Evolutionary conservation across 352 stramenopile species (phyloP).

Genomic region (Pythium myriotylum): DNA sequence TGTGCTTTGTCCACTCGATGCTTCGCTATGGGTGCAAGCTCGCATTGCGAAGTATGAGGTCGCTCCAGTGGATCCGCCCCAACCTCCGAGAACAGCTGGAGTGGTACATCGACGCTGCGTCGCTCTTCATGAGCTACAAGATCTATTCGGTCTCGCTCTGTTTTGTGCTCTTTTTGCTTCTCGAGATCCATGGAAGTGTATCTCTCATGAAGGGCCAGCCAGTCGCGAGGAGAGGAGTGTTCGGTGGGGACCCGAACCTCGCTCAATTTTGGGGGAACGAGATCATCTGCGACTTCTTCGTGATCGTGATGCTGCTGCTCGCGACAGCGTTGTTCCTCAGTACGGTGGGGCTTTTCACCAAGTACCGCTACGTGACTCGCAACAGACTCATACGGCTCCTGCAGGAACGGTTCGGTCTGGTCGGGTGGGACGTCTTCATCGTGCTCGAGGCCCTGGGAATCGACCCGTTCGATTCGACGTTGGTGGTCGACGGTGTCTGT

Average conservation of each 20-base stretch:
- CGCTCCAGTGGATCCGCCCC: conserved; percentile 51
- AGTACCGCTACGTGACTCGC: conserved; percentile 29
- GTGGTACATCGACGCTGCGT: conserved; percentile 40
- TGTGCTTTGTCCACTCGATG: conserved; percentile 28
- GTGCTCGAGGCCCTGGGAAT: conserved; percentile 39
- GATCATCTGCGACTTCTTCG: conserved; percentile 47
- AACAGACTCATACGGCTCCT: conserved; percentile 39
- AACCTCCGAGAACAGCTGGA: conserved; percentile 24
- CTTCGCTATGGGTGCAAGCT: conserved; percentile 16
- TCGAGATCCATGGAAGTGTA: conserved; percentile 27
- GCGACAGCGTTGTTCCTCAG: conserved; percentile 15
- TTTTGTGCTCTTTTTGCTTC: conserved; percentile 31
- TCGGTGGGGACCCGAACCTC: conserved; percentile 35
- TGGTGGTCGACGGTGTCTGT: conserved; percentile 28
- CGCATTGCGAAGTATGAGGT: conserved; percentile 37
- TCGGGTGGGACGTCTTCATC: conserved; percentile 48
- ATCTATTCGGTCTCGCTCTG: conserved; percentile 44
- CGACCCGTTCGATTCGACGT: conserved; percentile 31
- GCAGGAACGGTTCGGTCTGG: conserved; percentile 41
- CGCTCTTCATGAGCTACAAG: conserved; percentile 61
- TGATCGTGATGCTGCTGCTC: conserved; percentile 30
- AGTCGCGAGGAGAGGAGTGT: conserved; percentile 31
- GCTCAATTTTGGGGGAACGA: conserved; percentile 46
- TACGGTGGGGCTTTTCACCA: conserved; percentile 29
- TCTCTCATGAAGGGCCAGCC: conserved; percentile 36